phyloP scores from a whole-genome alignment of 139 green algal species.

The Deuterostichococcus epilithicus region DNA sequence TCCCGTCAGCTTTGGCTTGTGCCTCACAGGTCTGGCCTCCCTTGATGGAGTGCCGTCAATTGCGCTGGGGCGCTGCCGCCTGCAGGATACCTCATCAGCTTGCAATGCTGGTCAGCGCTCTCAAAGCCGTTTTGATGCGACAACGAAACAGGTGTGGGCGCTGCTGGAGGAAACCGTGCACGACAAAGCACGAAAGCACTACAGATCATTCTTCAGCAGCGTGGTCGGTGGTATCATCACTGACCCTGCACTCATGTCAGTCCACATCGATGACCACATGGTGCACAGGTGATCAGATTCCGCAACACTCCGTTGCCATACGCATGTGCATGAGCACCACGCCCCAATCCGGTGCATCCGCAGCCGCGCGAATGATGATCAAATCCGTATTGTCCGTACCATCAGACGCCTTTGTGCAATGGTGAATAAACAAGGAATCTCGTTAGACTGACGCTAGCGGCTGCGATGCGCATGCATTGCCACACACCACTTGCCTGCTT shows the following conservation, averaged over 20 bases:
- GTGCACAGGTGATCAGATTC: constrained; percentile 55
- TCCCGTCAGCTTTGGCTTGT: no score
- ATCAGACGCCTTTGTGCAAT: background rate
- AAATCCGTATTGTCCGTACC: background rate
- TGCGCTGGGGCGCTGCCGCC: no score
- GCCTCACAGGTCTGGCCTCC: no score
- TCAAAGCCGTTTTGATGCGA: no score
- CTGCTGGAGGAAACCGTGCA: background rate
- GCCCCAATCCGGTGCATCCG: no score
- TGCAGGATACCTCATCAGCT: no score
- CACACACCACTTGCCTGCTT: no score
- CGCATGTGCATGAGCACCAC: no score
- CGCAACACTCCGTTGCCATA: no score
- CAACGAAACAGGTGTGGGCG: constrained; percentile 4
- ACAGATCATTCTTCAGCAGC: constrained; percentile 70
- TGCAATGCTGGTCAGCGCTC: no score
- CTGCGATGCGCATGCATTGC: background rate
- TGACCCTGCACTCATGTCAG: constrained; percentile 69
- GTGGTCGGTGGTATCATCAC: constrained; percentile 78
- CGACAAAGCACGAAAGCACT: constrained; percentile 16
- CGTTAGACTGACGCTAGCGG: background rate
- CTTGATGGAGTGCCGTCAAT: no score
- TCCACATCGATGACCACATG: constrained; percentile 88
- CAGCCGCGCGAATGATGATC: background rate
- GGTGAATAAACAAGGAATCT: constrained; percentile 1